Conservation (phyloP, 768 basidiomycete genomes). For the Boletus coccyginus region DNA sequence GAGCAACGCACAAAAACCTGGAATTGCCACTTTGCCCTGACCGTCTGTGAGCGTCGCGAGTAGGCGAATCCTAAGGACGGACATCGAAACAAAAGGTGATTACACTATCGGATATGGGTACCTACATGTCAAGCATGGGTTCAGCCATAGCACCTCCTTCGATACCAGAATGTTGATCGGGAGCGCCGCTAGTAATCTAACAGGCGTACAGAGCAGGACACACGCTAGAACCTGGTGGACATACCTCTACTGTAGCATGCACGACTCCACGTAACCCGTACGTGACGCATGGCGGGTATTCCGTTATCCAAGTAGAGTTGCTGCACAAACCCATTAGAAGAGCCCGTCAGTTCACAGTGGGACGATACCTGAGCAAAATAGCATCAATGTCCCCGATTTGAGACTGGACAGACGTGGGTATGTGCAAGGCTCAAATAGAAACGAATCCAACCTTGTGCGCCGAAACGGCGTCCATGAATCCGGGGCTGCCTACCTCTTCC, state of each 20-base stretch:
- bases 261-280: constrained; percentile 95
- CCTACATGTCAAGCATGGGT: constrained; percentile 92
- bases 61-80: constrained; percentile 61
- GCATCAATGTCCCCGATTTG: constrained; percentile 85
- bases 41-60: constrained; percentile 67
- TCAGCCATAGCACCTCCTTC: constrained; percentile 88
- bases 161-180: constrained; percentile 91
- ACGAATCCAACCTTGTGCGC: constrained; percentile 60
- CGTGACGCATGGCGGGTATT: constrained; percentile 89
- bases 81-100: neutral
- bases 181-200: constrained; percentile 66
- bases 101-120: neutral
- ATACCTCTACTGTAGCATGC: constrained; percentile 76
- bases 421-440: neutral
- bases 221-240: neutral
- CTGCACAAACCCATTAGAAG: constrained; percentile 35
- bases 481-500: constrained; percentile 90
- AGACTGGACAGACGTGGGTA: constrained; percentile 43
- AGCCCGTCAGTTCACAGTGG: neutral
- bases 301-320: constrained; percentile 97
- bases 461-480: constrained; percentile 76
- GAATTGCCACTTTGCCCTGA: constrained; percentile 61
- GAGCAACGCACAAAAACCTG: constrained; percentile 72
- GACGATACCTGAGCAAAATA: constrained; percentile 73
- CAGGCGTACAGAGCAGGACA: neutral